Conservation (phyloP, 2,329 filamentous ascomycete species). For the Acarospora socialis region DNA sequence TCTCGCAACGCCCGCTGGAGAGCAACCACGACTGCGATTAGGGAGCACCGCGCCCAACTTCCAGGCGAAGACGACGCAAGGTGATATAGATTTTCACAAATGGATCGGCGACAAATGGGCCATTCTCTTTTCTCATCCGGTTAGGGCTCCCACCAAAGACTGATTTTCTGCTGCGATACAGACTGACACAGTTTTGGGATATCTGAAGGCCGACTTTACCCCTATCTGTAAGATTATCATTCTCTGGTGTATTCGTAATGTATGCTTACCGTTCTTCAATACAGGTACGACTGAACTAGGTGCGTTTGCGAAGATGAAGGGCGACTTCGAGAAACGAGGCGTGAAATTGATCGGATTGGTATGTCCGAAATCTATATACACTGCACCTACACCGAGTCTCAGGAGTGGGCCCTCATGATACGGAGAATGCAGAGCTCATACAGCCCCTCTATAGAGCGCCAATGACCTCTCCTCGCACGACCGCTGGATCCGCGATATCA, state of each 20-base stretch:
- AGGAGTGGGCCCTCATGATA: background rate
- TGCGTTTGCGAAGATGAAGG: conserved; percentile 77
- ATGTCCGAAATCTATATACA: conserved; percentile 11
- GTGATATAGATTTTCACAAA: conserved; percentile 69
- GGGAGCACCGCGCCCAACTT: conserved; percentile 64
- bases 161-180: no score
- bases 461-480: conserved; percentile 75
- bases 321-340: conserved; percentile 72
- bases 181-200: no score
- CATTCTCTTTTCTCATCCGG: conserved; percentile 71
- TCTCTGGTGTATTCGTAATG: no score
- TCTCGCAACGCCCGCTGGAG: conserved; percentile 8
- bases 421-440: conserved; percentile 2
- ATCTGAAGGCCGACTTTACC: conserved; percentile 73
- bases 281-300: conserved; percentile 93
- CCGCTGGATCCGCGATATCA: conserved; percentile 81
- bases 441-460: conserved; percentile 39
- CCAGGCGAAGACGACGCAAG: conserved; percentile 63
- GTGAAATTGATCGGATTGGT: conserved; percentile 83
- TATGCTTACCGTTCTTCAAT: no score
- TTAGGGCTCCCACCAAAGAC: no score
- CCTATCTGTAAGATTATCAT: no score
- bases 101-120: conserved; percentile 69
- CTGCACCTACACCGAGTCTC: conserved; percentile 2
- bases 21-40: conserved; percentile 40